Percentiles rank a stretch among this genome's conserved stretches.
phyloP scores from a whole-genome alignment of 2,329 filamentous ascomycete genomes.

The Penicillium crustosum region DNA sequence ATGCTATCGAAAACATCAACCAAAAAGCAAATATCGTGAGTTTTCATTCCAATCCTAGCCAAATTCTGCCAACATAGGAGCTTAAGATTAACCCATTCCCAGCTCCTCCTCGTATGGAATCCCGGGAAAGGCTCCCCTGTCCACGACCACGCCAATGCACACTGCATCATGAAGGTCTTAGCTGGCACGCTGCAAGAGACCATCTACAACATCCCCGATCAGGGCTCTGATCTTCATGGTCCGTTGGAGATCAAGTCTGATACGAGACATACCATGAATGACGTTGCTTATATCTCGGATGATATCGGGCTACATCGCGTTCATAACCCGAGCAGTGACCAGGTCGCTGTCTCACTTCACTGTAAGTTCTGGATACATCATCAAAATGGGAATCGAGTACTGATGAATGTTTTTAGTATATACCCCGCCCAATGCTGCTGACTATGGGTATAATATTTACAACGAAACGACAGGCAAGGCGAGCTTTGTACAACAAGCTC shows the following conservation, averaged over 20 bases:
- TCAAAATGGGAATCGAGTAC: neutral
- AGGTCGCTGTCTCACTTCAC: constrained; percentile 36
- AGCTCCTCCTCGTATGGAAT: constrained; percentile 38
- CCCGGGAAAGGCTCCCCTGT: constrained; percentile 38
- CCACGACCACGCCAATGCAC: constrained; percentile 39
- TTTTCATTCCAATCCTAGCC: neutral
- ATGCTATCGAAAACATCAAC: constrained; percentile 36
- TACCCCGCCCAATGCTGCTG: constrained; percentile 36
- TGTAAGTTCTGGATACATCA: constrained; percentile 18
- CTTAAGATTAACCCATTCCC: neutral
- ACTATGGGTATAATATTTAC: constrained; percentile 36
- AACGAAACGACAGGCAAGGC: constrained; percentile 30
- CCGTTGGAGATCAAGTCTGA: constrained; percentile 29
- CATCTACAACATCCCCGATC: constrained; percentile 26
- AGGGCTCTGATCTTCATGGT: constrained; percentile 5
- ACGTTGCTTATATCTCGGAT: constrained; percentile 36
- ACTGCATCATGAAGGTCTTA: constrained; percentile 41
- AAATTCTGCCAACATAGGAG: neutral
- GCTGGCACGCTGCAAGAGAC: constrained; percentile 33
- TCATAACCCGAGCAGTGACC: constrained; percentile 27
- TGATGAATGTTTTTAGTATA: constrained; percentile 23
- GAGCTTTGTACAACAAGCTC: constrained; percentile 30
- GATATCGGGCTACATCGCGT: constrained; percentile 36
- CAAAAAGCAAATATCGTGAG: constrained; percentile 35
- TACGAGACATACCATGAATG: constrained; percentile 26